These are phyloP conservation scores for Cucurbita ficifolia DNA, from an alignment of 306 rosid genomes.

Conservation along the genomic window DNA sequence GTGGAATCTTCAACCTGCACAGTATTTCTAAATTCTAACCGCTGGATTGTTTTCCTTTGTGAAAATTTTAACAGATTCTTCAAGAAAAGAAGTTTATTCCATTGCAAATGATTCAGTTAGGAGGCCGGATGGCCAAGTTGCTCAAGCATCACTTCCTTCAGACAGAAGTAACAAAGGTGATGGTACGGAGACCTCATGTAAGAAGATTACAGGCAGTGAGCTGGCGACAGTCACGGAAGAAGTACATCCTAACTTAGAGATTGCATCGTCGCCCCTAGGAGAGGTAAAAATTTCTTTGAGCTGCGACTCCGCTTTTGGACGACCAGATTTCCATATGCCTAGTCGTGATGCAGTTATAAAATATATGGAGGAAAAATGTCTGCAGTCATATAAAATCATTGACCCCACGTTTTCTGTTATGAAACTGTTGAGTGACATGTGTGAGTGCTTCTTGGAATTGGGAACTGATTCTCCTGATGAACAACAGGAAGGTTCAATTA, in stretches of 20 bases:
- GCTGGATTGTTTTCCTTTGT: background rate
- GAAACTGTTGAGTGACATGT: constrained; percentile 47
- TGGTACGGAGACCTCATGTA: constrained; percentile 20
- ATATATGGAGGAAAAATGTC: constrained; percentile 63
- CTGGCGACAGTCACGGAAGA: constrained; percentile 17
- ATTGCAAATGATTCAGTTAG: constrained; percentile 17
- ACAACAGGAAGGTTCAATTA: constrained; percentile 44
- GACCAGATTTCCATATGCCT: constrained; percentile 39
- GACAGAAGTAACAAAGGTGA: constrained; percentile 20
- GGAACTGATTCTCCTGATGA: constrained; percentile 47
- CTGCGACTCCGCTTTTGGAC: constrained; percentile 32
- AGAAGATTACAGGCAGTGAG: constrained; percentile 13
- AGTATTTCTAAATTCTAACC: constrained; percentile 1
- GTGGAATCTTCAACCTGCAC: background rate
- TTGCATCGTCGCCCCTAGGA: constrained; percentile 41
- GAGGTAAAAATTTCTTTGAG: constrained; percentile 69
- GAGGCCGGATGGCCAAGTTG: constrained; percentile 21
- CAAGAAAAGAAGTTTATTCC: constrained; percentile 14
- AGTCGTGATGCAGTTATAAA: constrained; percentile 38
- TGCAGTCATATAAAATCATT: constrained; percentile 43
- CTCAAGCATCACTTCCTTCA: constrained; percentile 15
- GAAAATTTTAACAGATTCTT: constrained; percentile 25
- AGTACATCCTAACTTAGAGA: constrained; percentile 27
- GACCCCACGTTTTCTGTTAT: constrained; percentile 53
- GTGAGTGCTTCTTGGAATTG: constrained; percentile 46